These are phyloP conservation scores for Picea abies DNA, from an alignment of 83 land plant genomes.

Conservation along the genomic window DNA sequence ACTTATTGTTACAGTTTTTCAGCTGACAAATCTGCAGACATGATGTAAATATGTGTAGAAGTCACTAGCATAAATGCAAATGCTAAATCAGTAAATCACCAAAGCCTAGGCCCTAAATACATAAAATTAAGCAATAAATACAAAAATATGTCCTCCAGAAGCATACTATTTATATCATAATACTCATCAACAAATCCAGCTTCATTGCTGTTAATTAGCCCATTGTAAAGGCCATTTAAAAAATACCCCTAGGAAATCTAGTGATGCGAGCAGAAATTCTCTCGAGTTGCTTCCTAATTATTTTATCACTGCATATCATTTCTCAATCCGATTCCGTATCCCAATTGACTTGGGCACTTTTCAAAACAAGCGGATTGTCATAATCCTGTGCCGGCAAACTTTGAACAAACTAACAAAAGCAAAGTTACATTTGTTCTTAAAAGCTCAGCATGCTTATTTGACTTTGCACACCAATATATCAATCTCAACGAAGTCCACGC, in stretches of 20 bases:
- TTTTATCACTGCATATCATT: not conserved
- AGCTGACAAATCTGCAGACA: not conserved
- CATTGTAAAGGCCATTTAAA: not conserved
- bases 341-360: not conserved
- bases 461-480: not conserved
- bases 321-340: not conserved
- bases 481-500: not conserved
- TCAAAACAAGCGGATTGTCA: not conserved
- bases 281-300: not conserved
- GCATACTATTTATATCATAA: not conserved
- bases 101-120: too few species aligned
- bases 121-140: not conserved
- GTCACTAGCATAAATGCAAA: not conserved
- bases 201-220: not conserved
- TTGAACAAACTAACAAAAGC: slow-evolving; percentile 3
- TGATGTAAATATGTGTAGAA: not conserved
- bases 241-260: not conserved
- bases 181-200: not conserved
- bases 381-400: not conserved
- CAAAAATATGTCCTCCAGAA: not conserved
- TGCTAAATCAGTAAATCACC: too few species aligned
- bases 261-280: not conserved
- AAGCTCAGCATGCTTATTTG: not conserved
- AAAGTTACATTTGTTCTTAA: not conserved
- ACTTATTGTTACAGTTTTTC: not conserved